Evolutionary conservation across 305 asterid species (phyloP), one percentile per base, ranked within the genome.

Genomic region (Lippia alba): DNA sequence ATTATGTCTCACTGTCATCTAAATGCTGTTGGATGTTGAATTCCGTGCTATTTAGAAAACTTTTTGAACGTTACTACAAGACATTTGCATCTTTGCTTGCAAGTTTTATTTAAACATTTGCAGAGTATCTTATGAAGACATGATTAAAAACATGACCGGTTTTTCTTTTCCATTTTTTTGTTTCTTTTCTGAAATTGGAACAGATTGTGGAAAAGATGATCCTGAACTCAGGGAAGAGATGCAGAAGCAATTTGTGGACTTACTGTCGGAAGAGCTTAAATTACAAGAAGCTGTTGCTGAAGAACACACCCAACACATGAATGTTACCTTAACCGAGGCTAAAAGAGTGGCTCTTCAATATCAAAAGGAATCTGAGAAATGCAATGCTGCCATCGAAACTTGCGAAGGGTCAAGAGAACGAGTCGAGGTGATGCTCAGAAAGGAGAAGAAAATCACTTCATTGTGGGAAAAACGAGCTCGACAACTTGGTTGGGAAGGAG

Each of bases 161-260:
- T 5, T 16, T 5, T 16, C 14, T 16, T 24, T 50, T 60, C 59
- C 12, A 44, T 44, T 30, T 12, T 18, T 24, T 24, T 24, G 30
- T 24, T 24, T 24, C 30, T 24, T 24, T 3, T 24, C 3, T 3
- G 30, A 24, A 24, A 7, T 78, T 74, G 76, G 63, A 62, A 53
- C 50, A 92, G 99, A 92, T 78, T 94, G 99, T 20, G 99, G 99
- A 36, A 94, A 86, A 81, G 96, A 90, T 78, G 97, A 94, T 66
- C 99, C 97, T 5, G 98, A 89, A 34, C 96, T 94, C 12, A 94
- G 86, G 85, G 97, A 92, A 74, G 99, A 92, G 78, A 90, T 94
- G 99, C 92, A 83, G 83, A 94, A 94, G 83, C 97, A 94, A 55
- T 84, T 78, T 3, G 96, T 92, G 53, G 98, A 91, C 73, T 87